Evolutionary conservation across 495 filamentous ascomycete species (phyloP), one percentile per base, ranked within the genome.

Genomic region (Aspergillus incahuasiensis): DNA sequence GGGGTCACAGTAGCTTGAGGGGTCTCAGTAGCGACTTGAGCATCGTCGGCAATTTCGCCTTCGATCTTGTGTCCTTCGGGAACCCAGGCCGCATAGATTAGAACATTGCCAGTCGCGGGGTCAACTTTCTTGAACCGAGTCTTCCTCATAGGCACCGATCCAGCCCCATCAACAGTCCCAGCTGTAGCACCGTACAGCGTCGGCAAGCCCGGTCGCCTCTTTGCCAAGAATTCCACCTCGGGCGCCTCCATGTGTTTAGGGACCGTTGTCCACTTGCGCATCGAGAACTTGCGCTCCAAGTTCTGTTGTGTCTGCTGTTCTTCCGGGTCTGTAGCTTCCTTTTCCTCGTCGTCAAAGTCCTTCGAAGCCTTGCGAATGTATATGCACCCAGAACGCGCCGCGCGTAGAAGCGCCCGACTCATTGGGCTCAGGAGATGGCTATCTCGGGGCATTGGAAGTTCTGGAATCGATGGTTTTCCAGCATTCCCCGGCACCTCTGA

Each of bases 391-490:
- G 87, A 84, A 34, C 92, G 83, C 38, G 90, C 89, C 20, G 88
- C 87, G 30, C 90, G 84, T 0, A 97, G 79, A n/a, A 97, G 80
- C 43, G 87, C 88, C 65, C 92, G 88, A 35, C 84, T 91, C 71
- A 88, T 85, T 4, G 84, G 82, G 0, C 87, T 82, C 9, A 97
- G 76, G 15, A 96, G 75, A 60, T 91, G 84, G 39, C 84, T 88
- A 66, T 97, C 95, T 62, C 88, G 87, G 22, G 94, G 94, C 82
- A 98, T 89, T 13, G 82, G 78, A 13, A 83, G 72, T 55, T 88
- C 85, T 24, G 76, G 75, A 55, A 79, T 79, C 12, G 55, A 60
- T 6, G 61, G 59, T 6, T 58, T 68, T 59, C 80, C 83, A 39
- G 77, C 79, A 2, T 83, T 79, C 16, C 86, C 83, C 58, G 89